Evolutionary conservation across 495 filamentous ascomycete species (phyloP).

Genomic region (Clavariopsis aquatica): DNA sequence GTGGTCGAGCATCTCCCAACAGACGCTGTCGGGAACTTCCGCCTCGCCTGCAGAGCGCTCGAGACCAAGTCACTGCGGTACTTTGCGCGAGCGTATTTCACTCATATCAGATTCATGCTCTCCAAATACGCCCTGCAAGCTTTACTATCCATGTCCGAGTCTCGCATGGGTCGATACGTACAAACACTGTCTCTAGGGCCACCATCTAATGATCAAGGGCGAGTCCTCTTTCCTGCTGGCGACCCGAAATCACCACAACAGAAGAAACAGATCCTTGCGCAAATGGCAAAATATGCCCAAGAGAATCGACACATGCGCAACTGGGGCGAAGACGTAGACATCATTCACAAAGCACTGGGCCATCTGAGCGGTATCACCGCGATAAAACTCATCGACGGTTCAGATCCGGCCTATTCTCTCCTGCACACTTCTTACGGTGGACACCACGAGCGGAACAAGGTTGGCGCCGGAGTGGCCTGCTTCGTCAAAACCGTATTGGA

Average conservation of each 20-base stretch:
- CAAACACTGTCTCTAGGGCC: constrained; percentile 3
- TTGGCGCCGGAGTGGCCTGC: constrained; percentile 6
- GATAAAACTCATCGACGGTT: not conserved
- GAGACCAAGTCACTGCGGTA: constrained; percentile 13
- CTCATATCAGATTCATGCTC: constrained; percentile 10
- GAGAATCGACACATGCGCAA: constrained; percentile 13
- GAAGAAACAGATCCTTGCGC: not conserved
- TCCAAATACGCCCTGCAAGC: constrained; percentile 12
- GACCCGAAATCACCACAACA: not conserved
- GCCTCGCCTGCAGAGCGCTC: constrained; percentile 18
- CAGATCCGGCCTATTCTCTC: not conserved
- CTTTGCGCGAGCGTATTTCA: constrained; percentile 13
- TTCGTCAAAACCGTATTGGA: not conserved
- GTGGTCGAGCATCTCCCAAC: constrained; percentile 6
- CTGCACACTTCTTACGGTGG: constrained; percentile 5
- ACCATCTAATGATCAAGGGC: constrained; percentile 12
- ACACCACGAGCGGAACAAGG: not conserved
- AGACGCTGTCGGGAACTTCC: constrained; percentile 8
- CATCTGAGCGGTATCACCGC: constrained; percentile 1
- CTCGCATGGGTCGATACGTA: constrained; percentile 10
- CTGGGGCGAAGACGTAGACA: constrained; percentile 5
- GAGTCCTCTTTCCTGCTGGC: not conserved
- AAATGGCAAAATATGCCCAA: constrained; percentile 5
- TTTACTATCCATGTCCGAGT: constrained; percentile 9
- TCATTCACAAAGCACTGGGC: constrained; percentile 1